Conservation (phyloP, 805 yeast species). For the Metschnikowia orientalis region DNA sequence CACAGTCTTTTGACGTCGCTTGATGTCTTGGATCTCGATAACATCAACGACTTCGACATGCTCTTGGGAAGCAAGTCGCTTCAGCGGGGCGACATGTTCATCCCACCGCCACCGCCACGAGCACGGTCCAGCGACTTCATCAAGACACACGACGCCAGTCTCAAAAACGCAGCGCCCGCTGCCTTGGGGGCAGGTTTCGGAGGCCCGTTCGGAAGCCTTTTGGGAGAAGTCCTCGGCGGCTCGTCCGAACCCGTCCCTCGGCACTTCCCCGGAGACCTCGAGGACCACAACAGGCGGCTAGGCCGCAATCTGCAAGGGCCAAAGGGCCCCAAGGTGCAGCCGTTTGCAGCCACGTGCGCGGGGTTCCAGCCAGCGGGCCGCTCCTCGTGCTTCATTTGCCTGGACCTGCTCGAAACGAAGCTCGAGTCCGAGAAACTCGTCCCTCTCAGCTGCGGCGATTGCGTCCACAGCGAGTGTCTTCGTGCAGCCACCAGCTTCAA, state of each 20-base stretch:
- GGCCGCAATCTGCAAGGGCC: background rate
- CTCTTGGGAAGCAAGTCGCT: conserved; percentile 12
- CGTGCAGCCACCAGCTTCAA: conserved; percentile 13
- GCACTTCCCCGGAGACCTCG: conserved; percentile 1
- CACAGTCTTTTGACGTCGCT: conserved; percentile 16
- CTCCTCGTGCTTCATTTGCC: conserved; percentile 46
- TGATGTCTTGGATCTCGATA: conserved; percentile 15
- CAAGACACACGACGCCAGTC: too few species aligned
- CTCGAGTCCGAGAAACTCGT: conserved; percentile 43
- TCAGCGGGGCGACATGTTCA: conserved; percentile 10
- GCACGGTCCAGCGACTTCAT: conserved; percentile 3
- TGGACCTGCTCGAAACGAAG: conserved; percentile 44
- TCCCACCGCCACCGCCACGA: conserved; percentile 20
- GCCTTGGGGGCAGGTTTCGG: too few species aligned
- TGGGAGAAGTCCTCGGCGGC: too few species aligned
- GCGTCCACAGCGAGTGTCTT: conserved; percentile 57
- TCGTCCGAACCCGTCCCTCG: too few species aligned
- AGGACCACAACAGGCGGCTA: background rate
- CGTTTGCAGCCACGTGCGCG: conserved; percentile 7
- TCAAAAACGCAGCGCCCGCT: conserved; percentile 3
- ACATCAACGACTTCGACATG: conserved; percentile 9
- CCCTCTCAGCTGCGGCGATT: conserved; percentile 51
- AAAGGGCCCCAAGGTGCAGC: conserved; percentile 12
- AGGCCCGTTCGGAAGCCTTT: too few species aligned
- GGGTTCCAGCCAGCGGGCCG: conserved; percentile 1